Percentiles rank a stretch among this genome's conserved stretches.
These are phyloP conservation scores for Moricandia arvensis DNA, from an alignment of 345 rosid genomes.

Conservation along the genomic window DNA sequence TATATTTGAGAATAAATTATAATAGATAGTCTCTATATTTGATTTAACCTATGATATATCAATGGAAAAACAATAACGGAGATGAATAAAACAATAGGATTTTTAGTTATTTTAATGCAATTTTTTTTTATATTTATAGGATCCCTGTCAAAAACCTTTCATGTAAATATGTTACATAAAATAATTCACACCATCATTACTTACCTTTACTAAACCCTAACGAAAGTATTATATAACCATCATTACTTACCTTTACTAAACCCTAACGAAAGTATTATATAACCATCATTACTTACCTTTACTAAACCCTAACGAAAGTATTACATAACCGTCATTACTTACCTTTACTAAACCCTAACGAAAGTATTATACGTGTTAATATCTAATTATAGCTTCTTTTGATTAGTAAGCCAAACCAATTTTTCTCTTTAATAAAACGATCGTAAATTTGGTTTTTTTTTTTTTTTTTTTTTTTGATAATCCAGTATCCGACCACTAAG, in stretches of 20 bases:
- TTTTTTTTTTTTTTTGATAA: no score
- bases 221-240: no score
- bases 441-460: not conserved
- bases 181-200: not conserved
- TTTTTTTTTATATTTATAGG: no score
- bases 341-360: not conserved
- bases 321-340: no score
- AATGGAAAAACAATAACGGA: conserved; percentile 9
- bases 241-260: no score
- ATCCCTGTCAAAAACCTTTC: no score
- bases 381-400: not conserved
- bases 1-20: no score
- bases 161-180: no score
- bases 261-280: not conserved
- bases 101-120: no score
- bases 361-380: not conserved
- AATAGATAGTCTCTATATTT: not conserved
- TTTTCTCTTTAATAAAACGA: not conserved
- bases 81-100: not conserved
- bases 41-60: not conserved
- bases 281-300: not conserved
- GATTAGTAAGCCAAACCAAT: not conserved
- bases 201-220: not conserved
- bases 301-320: not conserved
- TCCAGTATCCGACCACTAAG: no score